These are phyloP conservation scores for Lolium multiflorum DNA, from an alignment of 176 grass and related monocot genomes.

Conservation along the genomic window DNA sequence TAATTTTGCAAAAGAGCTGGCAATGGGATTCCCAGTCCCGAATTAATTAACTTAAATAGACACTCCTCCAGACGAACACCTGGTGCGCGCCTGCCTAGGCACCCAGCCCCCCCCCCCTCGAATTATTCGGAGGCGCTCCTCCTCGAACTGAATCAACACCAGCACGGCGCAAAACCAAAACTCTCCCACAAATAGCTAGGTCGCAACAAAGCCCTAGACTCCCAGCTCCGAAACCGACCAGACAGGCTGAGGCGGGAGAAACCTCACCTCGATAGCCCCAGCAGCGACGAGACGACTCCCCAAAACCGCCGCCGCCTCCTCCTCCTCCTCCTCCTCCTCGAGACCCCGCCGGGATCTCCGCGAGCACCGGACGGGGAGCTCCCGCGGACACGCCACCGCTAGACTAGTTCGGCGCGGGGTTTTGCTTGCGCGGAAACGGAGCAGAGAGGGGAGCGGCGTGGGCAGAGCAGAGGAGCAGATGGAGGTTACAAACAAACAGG, in stretches of 20 bases:
- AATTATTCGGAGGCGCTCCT: neutral
- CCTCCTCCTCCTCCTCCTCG: neutral
- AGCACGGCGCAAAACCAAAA: neutral
- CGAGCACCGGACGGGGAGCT: neutral
- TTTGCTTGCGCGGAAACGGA: neutral
- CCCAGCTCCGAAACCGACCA: neutral
- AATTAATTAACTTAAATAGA: too few species aligned
- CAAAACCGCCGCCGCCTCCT: neutral
- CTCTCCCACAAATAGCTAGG: neutral
- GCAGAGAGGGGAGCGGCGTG: neutral
- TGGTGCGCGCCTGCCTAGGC: too few species aligned
- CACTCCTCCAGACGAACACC: too few species aligned
- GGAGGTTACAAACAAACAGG: neutral
- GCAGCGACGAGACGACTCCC: neutral
- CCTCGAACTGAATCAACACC: neutral
- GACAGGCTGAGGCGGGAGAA: neutral
- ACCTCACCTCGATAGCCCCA: constrained; percentile 43
- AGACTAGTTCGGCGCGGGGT: neutral
- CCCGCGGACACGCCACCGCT: neutral
- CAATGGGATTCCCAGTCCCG: too few species aligned
- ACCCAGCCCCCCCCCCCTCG: too few species aligned
- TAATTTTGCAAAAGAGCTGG: too few species aligned
- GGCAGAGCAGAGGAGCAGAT: neutral
- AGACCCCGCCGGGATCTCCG: neutral
- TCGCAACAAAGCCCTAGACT: neutral